A percentile compares a stretch with the other conserved stretches of the same genome.
Conservation (phyloP, 148 eudicot species). For the Amaranthus palmeri region DNA sequence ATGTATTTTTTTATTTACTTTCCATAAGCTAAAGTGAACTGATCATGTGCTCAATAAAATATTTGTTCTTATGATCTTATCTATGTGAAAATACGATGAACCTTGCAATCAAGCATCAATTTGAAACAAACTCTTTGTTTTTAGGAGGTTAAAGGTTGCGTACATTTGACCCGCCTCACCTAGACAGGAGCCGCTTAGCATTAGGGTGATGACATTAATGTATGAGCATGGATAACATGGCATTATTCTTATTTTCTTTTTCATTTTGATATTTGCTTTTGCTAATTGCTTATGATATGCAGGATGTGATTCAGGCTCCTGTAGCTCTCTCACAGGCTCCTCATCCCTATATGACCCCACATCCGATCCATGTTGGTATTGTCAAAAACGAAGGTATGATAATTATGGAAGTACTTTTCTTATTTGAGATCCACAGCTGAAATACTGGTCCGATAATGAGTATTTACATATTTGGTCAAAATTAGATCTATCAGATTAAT, state of each 20-base stretch:
- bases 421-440: not conserved
- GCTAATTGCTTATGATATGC: conserved; percentile 19
- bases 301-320: conserved; percentile 63
- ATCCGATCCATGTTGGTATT: conserved; percentile 50
- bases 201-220: not conserved
- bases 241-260: not conserved
- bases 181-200: too few relatives aligned
- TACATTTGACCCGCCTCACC: too few relatives aligned
- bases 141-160: too few relatives aligned
- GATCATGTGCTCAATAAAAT: too few relatives aligned
- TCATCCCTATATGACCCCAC: conserved; percentile 46
- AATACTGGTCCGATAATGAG: not conserved
- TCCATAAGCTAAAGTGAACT: not conserved
- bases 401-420: not conserved
- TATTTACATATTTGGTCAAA: too few relatives aligned
- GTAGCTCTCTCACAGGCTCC: conserved; percentile 53
- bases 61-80: too few relatives aligned
- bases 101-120: too few relatives aligned
- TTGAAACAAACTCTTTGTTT: too few relatives aligned
- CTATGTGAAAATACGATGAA: too few relatives aligned
- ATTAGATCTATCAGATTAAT: too few relatives aligned
- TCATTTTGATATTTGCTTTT: too few relatives aligned
- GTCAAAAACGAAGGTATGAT: conserved; percentile 73
- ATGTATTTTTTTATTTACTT: not conserved
- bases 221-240: not conserved